These are phyloP conservation scores for Xylariaceae sp. DNA, from an alignment of 2,329 filamentous ascomycete species.

Conservation along the genomic window DNA sequence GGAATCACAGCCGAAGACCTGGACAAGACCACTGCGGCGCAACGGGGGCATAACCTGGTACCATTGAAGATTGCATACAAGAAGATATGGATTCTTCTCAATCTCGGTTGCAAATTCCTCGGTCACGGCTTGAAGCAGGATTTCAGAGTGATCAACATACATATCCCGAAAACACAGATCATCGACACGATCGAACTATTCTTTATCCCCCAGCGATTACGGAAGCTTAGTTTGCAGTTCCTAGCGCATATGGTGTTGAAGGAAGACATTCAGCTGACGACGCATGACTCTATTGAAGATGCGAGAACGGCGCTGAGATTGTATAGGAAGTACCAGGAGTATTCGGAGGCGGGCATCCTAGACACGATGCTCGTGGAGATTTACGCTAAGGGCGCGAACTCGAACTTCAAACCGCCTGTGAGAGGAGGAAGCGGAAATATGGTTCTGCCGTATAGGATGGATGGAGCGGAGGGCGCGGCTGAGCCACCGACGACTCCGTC, in stretches of 20 bases:
- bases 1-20: constrained; percentile 86
- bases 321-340: constrained; percentile 87
- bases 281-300: constrained; percentile 94
- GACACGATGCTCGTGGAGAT: constrained; percentile 84
- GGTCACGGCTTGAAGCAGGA: constrained; percentile 93
- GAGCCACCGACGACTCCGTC: constrained; percentile 17
- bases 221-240: constrained; percentile 89
- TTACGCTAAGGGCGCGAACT: constrained; percentile 64
- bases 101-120: constrained; percentile 89
- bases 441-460: constrained; percentile 20
- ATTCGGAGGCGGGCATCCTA: constrained; percentile 78
- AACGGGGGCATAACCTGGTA: constrained; percentile 71
- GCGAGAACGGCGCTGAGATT: constrained; percentile 85
- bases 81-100: constrained; percentile 94
- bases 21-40: constrained; percentile 65
- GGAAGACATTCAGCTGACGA: constrained; percentile 89
- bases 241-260: constrained; percentile 87
- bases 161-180: constrained; percentile 84
- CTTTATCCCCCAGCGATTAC: constrained; percentile 73
- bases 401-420: constrained; percentile 54
- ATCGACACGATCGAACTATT: constrained; percentile 94
- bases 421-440: constrained; percentile 21
- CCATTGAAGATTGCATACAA: constrained; percentile 92
- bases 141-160: constrained; percentile 97
- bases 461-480: constrained; percentile 9